Percentiles rank a stretch among this genome's conserved stretches.
These are phyloP conservation scores for Paracorniculantispora psalliotae DNA, from an alignment of 2,329 filamentous ascomycete genomes.

Conservation along the genomic window DNA sequence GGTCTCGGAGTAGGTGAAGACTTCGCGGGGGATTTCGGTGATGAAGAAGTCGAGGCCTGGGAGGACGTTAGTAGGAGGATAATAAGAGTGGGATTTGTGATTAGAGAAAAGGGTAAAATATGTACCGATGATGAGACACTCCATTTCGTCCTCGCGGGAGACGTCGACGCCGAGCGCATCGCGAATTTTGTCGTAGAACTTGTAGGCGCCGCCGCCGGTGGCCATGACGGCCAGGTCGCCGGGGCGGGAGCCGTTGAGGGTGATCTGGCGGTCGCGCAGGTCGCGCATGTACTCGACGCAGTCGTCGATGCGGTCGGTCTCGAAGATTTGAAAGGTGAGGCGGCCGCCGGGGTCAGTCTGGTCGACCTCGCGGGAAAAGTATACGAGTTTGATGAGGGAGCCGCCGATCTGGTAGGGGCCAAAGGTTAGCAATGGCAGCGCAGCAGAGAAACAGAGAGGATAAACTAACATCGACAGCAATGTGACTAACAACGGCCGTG, in stretches of 20 bases:
- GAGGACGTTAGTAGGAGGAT: background rate
- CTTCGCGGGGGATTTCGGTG: conserved; percentile 91
- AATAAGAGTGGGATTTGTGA: background rate
- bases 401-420: conserved; percentile 74
- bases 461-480: conserved; percentile 81
- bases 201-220: conserved; percentile 91
- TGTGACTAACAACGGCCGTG: conserved; percentile 90
- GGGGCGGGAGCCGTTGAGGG: conserved; percentile 65
- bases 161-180: conserved; percentile 83
- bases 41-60: conserved; percentile 96
- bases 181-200: conserved; percentile 89
- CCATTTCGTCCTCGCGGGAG: conserved; percentile 94
- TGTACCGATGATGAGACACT: conserved; percentile 88
- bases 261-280: conserved; percentile 75
- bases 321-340: conserved; percentile 92
- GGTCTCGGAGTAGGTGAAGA: conserved; percentile 91
- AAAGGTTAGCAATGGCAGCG: conserved; percentile 14
- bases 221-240: conserved; percentile 86
- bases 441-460: conserved; percentile 13
- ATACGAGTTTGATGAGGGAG: conserved; percentile 92
- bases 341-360: conserved; percentile 78
- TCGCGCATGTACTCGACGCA: conserved; percentile 89
- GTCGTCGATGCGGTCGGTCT: conserved; percentile 89
- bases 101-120: background rate
- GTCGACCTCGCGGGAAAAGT: conserved; percentile 85